phyloP scores from a whole-genome alignment of 2,329 filamentous ascomycete species.

The Fusarium sp. region DNA sequence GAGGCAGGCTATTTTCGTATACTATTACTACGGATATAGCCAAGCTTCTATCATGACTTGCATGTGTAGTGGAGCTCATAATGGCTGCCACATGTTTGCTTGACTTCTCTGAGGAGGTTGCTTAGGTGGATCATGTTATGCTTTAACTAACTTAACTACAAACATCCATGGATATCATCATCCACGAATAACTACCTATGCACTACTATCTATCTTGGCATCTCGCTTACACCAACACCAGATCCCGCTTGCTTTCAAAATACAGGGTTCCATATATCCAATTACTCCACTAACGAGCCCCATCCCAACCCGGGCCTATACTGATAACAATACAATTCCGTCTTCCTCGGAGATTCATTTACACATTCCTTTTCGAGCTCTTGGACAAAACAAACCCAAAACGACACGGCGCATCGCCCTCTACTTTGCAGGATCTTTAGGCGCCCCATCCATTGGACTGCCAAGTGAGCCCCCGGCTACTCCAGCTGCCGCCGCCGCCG shows the following conservation, averaged over 20 bases:
- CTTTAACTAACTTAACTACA: conserved; percentile 9
- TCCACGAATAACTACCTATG: conserved; percentile 7
- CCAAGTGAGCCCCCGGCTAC: conserved; percentile 56
- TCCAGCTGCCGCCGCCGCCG: conserved; percentile 59
- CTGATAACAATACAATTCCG: conserved; percentile 35
- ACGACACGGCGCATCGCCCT: conserved; percentile 22
- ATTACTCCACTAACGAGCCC: conserved; percentile 27
- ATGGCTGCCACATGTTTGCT: conserved; percentile 19
- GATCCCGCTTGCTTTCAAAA: conserved; percentile 23
- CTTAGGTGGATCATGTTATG: conserved; percentile 37
- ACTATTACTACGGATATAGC: background rate
- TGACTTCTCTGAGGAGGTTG: conserved; percentile 10
- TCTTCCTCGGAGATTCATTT: conserved; percentile 18
- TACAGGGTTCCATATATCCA: conserved; percentile 20
- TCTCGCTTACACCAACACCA: conserved; percentile 14
- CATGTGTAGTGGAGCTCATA: conserved; percentile 33
- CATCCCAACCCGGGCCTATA: conserved; percentile 9
- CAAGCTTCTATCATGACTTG: conserved; percentile 41
- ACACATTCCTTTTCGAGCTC: conserved; percentile 22
- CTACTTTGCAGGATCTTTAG: conserved; percentile 47
- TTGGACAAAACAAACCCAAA: conserved; percentile 32
- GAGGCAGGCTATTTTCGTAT: conserved; percentile 16
- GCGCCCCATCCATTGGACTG: conserved; percentile 47
- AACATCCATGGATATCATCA: conserved; percentile 12
- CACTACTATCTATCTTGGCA: conserved; percentile 26